These are phyloP conservation scores for Kalaharituber pfeilii DNA, from an alignment of 2,329 filamentous ascomycete species.

Conservation along the genomic window DNA sequence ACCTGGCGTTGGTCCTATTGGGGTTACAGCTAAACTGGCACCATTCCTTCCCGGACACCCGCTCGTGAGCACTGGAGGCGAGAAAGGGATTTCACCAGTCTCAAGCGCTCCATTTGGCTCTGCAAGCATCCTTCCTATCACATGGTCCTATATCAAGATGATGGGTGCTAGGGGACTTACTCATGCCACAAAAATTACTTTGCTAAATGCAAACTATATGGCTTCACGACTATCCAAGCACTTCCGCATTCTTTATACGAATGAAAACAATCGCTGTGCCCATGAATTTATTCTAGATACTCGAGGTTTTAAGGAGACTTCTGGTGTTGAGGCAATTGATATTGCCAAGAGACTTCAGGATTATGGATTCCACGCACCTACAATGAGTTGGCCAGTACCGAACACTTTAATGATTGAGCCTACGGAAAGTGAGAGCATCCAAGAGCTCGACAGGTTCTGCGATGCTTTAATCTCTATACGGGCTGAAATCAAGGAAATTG, in stretches of 20 bases:
- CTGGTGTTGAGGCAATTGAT: conserved; percentile 79
- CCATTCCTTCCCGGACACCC: conserved; percentile 61
- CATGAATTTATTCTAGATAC: conserved; percentile 95
- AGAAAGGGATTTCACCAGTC: conserved; percentile 49
- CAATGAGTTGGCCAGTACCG: conserved; percentile 89
- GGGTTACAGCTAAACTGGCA: conserved; percentile 65
- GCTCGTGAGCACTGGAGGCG: conserved; percentile 38
- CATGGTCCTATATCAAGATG: conserved; percentile 86
- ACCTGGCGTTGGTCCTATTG: conserved; percentile 83
- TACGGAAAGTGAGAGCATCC: conserved; percentile 81
- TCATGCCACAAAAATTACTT: conserved; percentile 74
- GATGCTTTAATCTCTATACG: conserved; percentile 78
- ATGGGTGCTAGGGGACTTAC: conserved; percentile 75
- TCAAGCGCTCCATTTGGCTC: conserved; percentile 74
- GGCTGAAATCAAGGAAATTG: conserved; percentile 64
- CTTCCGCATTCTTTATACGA: conserved; percentile 88
- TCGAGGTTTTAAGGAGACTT: conserved; percentile 64
- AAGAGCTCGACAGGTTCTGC: conserved; percentile 83
- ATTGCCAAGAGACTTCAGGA: conserved; percentile 93
- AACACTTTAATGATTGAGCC: conserved; percentile 98
- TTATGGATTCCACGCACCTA: conserved; percentile 92
- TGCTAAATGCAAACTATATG: conserved; percentile 97
- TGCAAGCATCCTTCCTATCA: conserved; percentile 83
- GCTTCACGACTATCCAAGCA: conserved; percentile 69
- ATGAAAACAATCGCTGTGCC: conserved; percentile 69